These are phyloP conservation scores for Trichoderma sp. DNA, from an alignment of 2,329 filamentous ascomycete species.

Conservation along the genomic window DNA sequence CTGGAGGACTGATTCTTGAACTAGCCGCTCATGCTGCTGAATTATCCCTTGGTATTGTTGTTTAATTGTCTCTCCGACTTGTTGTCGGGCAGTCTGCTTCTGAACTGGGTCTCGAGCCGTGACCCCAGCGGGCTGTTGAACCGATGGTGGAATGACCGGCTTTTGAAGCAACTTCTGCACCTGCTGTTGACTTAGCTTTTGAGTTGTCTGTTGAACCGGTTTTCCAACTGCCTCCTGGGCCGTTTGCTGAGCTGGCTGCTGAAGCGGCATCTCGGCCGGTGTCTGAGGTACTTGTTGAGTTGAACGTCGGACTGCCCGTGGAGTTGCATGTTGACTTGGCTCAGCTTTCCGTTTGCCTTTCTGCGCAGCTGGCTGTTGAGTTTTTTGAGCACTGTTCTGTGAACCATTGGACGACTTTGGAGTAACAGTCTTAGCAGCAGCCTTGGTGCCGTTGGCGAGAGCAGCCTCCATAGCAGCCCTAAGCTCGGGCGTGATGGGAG, in stretches of 20 bases:
- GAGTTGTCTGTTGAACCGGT: not conserved
- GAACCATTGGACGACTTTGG: not conserved
- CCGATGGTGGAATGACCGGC: not conserved
- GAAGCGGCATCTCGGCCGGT: not conserved
- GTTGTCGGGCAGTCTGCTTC: too few relatives aligned
- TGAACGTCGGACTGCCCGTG: not conserved
- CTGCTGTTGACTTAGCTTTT: not conserved
- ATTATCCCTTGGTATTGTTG: too few relatives aligned
- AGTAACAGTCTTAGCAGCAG: not conserved
- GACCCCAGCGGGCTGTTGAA: too few relatives aligned
- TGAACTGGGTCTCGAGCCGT: too few relatives aligned
- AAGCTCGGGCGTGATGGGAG: not conserved
- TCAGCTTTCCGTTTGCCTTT: not conserved
- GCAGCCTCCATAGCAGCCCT: not conserved
- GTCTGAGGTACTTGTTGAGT: not conserved
- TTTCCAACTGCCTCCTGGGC: not conserved
- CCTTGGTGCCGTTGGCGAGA: not conserved
- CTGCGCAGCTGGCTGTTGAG: not conserved
- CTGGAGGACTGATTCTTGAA: too few relatives aligned
- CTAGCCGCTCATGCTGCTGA: too few relatives aligned
- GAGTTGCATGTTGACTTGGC: not conserved
- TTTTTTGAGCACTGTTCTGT: not conserved
- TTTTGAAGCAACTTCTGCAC: not conserved
- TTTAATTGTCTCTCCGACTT: too few relatives aligned
- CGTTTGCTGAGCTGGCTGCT: not conserved